These are phyloP conservation scores for Arabidopsis arenosa DNA, from an alignment of 345 rosid genomes.

Conservation along the genomic window DNA sequence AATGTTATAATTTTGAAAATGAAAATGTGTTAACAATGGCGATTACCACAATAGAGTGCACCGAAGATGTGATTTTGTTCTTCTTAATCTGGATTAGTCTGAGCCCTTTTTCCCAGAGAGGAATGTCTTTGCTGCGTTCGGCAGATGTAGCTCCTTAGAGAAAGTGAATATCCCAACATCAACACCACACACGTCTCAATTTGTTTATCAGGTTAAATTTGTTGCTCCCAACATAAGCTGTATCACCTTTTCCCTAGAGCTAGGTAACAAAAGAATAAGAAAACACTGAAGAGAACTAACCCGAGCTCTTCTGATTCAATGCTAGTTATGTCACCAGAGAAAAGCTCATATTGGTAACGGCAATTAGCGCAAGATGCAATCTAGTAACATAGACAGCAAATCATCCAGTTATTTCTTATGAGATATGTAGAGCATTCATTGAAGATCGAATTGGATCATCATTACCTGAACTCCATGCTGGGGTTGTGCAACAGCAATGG, in stretches of 20 bases:
- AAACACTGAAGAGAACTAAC: slow-evolving; percentile 55
- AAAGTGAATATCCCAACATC: slow-evolving; percentile 95
- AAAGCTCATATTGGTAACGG: slow-evolving; percentile 91
- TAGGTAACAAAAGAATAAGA: not conserved
- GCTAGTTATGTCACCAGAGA: slow-evolving; percentile 79
- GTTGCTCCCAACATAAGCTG: not conserved
- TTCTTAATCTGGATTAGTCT: slow-evolving; percentile 74
- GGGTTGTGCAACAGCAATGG: slow-evolving; percentile 87
- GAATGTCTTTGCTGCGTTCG: slow-evolving; percentile 99
- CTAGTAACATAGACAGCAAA: slow-evolving; percentile 50
- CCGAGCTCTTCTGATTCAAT: slow-evolving; percentile 89
- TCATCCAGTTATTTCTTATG: no score
- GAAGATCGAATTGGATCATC: not conserved
- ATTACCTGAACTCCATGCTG: slow-evolving; percentile 89
- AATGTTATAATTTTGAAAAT: not conserved
- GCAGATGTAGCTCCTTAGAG: slow-evolving; percentile 99
- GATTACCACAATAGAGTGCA: slow-evolving; percentile 92
- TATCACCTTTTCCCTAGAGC: slow-evolving; percentile 13
- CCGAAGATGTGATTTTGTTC: slow-evolving; percentile 72
- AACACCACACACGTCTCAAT: slow-evolving; percentile 61
- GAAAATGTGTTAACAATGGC: not conserved
- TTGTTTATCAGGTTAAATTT: slow-evolving; percentile 11
- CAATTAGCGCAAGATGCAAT: slow-evolving; percentile 84
- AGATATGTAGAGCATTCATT: not conserved
- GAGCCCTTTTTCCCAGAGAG: slow-evolving; percentile 92